Evolutionary conservation across 805 yeast genomes (phyloP), one percentile per base, ranked within the genome.

Genomic region (Crinitomyces ghanaensis): DNA sequence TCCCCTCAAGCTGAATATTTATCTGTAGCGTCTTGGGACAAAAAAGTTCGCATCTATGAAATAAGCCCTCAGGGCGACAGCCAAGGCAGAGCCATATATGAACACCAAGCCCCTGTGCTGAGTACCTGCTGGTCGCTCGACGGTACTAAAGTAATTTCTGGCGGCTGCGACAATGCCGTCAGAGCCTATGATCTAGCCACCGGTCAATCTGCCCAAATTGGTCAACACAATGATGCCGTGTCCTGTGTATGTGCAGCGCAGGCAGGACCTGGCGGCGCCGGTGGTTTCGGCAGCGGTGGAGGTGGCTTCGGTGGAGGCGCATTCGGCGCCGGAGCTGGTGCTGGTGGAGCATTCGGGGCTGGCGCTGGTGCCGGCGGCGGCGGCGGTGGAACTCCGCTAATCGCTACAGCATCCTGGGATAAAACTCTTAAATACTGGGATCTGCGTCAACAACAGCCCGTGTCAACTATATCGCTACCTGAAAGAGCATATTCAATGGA

Each of bases 341-440:
- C 28, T 15, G 16, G 36, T 18, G 32, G 37, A n/a, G n/a, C n/a
- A n/a, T n/a, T n/a, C n/a, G n/a, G n/a, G n/a, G n/a, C n/a, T n/a
- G n/a, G n/a, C n/a, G n/a, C n/a, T n/a, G n/a, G n/a, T n/a, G n/a
- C n/a, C n/a, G n/a, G n/a, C n/a, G n/a, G n/a, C n/a, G n/a, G n/a
- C n/a, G n/a, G n/a, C n/a, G 94, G 93, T 0, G 64, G 76, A 6
- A 71, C 84, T 1, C 84, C 72, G 26, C 82, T 82, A 43, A 73
- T 88, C 18, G 96, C 85, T 3, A 73, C 86, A 28, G 95, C 94
- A 5, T 83, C 95, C 5, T 91, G 96, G 96, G 98, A 91, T 59
- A 85, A 84, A 59, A 84, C 96, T 1, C 60, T 91, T 42, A 76
- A 73, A 53, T 91, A 91, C 58, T 88, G 98, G 98, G 97, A 91